Evolutionary conservation across 495 filamentous ascomycete species (phyloP).

Genomic region (Xylaria intraflava): DNA sequence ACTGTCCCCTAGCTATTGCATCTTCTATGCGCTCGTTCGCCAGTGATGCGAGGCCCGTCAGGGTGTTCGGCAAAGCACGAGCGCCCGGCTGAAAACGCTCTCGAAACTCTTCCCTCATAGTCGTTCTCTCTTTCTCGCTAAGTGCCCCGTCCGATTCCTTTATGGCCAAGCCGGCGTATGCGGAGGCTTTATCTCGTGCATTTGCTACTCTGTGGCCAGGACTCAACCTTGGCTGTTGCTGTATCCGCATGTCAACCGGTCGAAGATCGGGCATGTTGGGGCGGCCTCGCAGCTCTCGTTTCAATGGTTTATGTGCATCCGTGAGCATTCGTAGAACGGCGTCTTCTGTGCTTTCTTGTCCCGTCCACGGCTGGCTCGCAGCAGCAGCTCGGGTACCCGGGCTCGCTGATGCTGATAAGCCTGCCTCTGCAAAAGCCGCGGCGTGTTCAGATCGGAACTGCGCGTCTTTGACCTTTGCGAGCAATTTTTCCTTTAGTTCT

Average conservation of each 20-base stretch:
- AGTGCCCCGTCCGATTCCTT: slow-evolving; percentile 50
- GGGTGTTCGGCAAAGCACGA: slow-evolving; percentile 66
- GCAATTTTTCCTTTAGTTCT: slow-evolving; percentile 68
- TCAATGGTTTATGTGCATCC: slow-evolving; percentile 70
- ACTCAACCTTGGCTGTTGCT: slow-evolving; percentile 29
- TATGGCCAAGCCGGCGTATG: slow-evolving; percentile 55
- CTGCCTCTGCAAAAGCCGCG: slow-evolving; percentile 58
- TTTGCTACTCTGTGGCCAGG: slow-evolving; percentile 59
- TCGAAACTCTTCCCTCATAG: slow-evolving; percentile 62
- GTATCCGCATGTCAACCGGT: slow-evolving; percentile 55
- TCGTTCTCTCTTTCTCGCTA: slow-evolving; percentile 62
- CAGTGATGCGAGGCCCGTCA: slow-evolving; percentile 72
- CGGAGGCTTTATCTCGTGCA: slow-evolving; percentile 70
- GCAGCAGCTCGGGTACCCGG: slow-evolving; percentile 68
- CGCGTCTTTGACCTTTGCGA: slow-evolving; percentile 64
- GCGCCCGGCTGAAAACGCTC: slow-evolving; percentile 72
- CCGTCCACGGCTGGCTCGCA: slow-evolving; percentile 67
- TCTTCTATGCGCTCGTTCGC: slow-evolving; percentile 94
- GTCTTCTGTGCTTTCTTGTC: slow-evolving; percentile 66
- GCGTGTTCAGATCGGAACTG: slow-evolving; percentile 66
- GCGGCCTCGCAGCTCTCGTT: slow-evolving; percentile 35
- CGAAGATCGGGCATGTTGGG: slow-evolving; percentile 46
- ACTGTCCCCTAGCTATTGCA: slow-evolving; percentile 86
- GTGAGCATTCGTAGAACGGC: slow-evolving; percentile 80
- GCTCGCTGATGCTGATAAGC: slow-evolving; percentile 60